Percentiles rank a stretch among this genome's conserved stretches.
These are phyloP conservation scores for Candida ponderosae DNA, from an alignment of 805 yeast species.

Conservation along the genomic window DNA sequence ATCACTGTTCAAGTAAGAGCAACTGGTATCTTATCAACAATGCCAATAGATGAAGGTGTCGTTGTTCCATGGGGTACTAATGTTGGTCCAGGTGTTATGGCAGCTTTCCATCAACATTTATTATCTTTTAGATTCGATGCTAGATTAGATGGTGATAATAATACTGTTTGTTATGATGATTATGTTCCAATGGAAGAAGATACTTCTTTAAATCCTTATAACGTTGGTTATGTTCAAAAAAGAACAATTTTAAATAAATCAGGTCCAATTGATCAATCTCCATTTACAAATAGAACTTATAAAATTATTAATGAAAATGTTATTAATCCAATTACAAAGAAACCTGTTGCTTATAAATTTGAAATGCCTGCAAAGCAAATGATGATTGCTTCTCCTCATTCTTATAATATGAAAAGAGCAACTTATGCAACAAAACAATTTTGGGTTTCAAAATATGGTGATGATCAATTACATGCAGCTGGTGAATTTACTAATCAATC, in stretches of 20 bases:
- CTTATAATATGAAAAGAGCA: conserved; percentile 66
- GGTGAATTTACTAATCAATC: conserved; percentile 87
- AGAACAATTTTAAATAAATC: conserved; percentile 63
- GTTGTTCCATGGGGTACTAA: conserved; percentile 63
- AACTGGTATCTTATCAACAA: conserved; percentile 79
- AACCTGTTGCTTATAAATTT: conserved; percentile 73
- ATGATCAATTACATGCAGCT: conserved; percentile 67
- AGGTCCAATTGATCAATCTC: conserved; percentile 65
- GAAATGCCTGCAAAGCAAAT: conserved; percentile 69
- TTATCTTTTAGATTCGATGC: conserved; percentile 76
- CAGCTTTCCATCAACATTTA: conserved; percentile 80
- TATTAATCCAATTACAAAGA: conserved; percentile 60
- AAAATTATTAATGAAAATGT: conserved; percentile 69
- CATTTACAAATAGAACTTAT: conserved; percentile 65
- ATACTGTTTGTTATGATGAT: conserved; percentile 67
- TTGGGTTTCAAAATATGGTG: conserved; percentile 76
- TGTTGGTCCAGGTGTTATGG: conserved; percentile 75
- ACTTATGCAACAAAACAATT: conserved; percentile 68
- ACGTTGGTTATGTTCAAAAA: conserved; percentile 60
- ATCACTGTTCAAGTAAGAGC: conserved; percentile 76
- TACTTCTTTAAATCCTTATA: conserved; percentile 50
- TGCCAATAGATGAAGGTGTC: conserved; percentile 67
- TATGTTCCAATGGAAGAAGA: conserved; percentile 51
- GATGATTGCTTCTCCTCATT: conserved; percentile 57
- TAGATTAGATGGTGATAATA: conserved; percentile 73